Percentiles rank a stretch among this genome's conserved stretches.
These are phyloP conservation scores for Chamaenerion angustifolium DNA, from an alignment of 345 rosid species.

Conservation along the genomic window DNA sequence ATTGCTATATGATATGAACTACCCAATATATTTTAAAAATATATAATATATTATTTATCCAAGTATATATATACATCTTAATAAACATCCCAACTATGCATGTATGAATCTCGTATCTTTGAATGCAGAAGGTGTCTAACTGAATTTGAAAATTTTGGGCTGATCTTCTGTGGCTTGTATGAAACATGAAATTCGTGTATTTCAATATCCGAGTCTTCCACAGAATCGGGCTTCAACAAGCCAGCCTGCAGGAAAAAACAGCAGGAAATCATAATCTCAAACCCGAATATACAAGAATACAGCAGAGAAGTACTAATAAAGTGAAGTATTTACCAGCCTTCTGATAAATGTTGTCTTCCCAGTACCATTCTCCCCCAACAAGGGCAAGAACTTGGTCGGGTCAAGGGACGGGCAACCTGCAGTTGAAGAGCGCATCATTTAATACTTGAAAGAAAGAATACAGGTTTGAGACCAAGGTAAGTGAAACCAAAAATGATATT, in stretches of 20 bases:
- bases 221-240: constrained; percentile 64
- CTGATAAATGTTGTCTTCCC: constrained; percentile 97
- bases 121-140: too few species aligned
- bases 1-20: too few species aligned
- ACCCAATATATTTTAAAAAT: too few species aligned
- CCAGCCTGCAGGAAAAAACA: constrained; percentile 54
- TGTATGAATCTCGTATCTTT: too few species aligned
- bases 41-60: too few species aligned
- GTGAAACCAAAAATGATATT: constrained; percentile 1
- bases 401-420: constrained; percentile 92
- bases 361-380: constrained; percentile 98
- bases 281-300: neutral
- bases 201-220: too few species aligned
- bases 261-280: constrained; percentile 2
- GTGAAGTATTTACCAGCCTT: constrained; percentile 71
- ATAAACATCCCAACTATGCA: too few species aligned
- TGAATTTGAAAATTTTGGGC: constrained; percentile 63
- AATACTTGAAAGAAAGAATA: constrained; percentile 11
- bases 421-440: constrained; percentile 8
- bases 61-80: too few species aligned
- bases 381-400: constrained; percentile 98
- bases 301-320: neutral
- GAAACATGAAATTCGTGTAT: constrained; percentile 94
- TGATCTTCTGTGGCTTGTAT: constrained; percentile 95
- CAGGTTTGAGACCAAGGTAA: neutral